Evolutionary conservation across 805 yeast genomes (phyloP).

Genomic region (Barnettozyma botsteinii): DNA sequence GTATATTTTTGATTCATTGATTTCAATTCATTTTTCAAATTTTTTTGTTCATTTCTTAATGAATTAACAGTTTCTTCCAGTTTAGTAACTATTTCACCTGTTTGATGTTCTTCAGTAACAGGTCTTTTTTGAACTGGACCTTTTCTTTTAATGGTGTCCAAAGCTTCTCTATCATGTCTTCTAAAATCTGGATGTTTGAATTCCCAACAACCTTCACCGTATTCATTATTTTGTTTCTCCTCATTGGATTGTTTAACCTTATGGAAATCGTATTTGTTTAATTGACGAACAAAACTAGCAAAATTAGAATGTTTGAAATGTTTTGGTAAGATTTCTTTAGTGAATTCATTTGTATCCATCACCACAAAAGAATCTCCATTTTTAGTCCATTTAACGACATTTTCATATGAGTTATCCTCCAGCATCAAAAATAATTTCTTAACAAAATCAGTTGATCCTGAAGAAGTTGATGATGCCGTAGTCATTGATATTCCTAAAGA

Average conservation of each 20-base stretch:
- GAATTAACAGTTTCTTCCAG: slow-evolving; percentile 17
- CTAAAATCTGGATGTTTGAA: slow-evolving; percentile 88
- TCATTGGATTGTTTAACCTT: slow-evolving; percentile 76
- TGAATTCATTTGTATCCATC: slow-evolving; percentile 82
- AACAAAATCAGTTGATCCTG: slow-evolving; percentile 71
- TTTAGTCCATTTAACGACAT: slow-evolving; percentile 80
- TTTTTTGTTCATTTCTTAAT: slow-evolving; percentile 28
- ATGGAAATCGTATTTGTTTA: slow-evolving; percentile 96
- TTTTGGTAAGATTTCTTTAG: slow-evolving; percentile 80
- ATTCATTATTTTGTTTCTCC: slow-evolving; percentile 47
- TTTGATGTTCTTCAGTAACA: slow-evolving; percentile 19
- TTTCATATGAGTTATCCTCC: slow-evolving; percentile 69
- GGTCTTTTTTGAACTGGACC: slow-evolving; percentile 53
- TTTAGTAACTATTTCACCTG: slow-evolving; percentile 13
- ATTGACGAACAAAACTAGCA: slow-evolving; percentile 90
- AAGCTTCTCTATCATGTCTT: slow-evolving; percentile 65
- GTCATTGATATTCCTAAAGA: slow-evolving; percentile 19
- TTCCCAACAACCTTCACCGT: slow-evolving; percentile 87
- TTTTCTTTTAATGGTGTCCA: slow-evolving; percentile 85
- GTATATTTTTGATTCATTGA: slow-evolving; percentile 52
- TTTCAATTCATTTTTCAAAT: slow-evolving; percentile 32
- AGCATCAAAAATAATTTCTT: slow-evolving; percentile 78
- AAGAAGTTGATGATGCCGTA: slow-evolving; percentile 23
- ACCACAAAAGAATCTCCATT: slow-evolving; percentile 87
- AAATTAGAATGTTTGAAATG: slow-evolving; percentile 95